Conservation (phyloP, 2,329 filamentous ascomycete genomes). For the Fusarium tricinctum region DNA sequence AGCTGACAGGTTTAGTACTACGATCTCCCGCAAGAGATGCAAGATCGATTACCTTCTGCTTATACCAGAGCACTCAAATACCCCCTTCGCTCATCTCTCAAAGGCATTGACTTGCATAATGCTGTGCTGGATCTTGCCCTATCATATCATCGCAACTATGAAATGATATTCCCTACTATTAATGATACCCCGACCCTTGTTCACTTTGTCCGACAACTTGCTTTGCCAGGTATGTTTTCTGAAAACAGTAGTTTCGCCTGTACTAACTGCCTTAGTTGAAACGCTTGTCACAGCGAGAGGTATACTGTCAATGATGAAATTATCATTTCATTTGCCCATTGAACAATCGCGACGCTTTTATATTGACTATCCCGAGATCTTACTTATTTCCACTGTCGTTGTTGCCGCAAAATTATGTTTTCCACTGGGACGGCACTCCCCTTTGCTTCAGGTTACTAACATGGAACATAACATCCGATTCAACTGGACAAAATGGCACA, state of each 20-base stretch:
- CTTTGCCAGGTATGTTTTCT: conserved; percentile 75
- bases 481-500: conserved; percentile 80
- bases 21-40: conserved; percentile 74
- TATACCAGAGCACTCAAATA: conserved; percentile 73
- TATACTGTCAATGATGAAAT: conserved; percentile 67
- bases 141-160: conserved; percentile 76
- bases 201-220: conserved; percentile 77
- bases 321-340: conserved; percentile 66
- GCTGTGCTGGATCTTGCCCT: conserved; percentile 72
- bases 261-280: conserved; percentile 67
- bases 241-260: neutral
- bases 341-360: conserved; percentile 60
- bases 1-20: conserved; percentile 59
- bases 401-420: conserved; percentile 84
- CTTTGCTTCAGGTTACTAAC: conserved; percentile 47
- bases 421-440: conserved; percentile 74
- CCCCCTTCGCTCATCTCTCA: conserved; percentile 57
- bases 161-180: conserved; percentile 78
- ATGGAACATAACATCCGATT: conserved; percentile 56
- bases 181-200: conserved; percentile 78
- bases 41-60: conserved; percentile 71
- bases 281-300: conserved; percentile 50
- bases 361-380: conserved; percentile 79
- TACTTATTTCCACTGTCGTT: conserved; percentile 78
- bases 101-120: conserved; percentile 73